These are phyloP conservation scores for Aspergillus pseudotamarii DNA, from an alignment of 2,329 filamentous ascomycete genomes.

Conservation along the genomic window DNA sequence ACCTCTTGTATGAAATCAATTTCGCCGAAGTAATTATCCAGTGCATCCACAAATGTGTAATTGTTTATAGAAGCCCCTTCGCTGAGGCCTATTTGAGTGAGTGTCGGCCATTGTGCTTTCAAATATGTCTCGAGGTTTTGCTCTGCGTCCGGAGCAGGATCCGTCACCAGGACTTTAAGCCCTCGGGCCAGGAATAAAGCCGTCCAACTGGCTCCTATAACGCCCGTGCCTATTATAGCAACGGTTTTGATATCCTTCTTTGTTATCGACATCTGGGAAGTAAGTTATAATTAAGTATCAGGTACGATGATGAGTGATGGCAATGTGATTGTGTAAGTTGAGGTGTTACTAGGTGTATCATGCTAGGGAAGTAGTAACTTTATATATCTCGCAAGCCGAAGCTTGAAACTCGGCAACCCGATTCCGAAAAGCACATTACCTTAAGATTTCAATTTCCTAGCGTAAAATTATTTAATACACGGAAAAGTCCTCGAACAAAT, in stretches of 20 bases:
- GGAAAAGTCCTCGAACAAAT: not conserved
- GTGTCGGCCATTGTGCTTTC: constrained; percentile 7
- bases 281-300: not conserved
- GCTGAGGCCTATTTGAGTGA: not conserved
- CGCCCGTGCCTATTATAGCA: constrained; percentile 40
- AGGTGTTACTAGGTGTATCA: too few species aligned
- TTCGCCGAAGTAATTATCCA: not conserved
- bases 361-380: not conserved
- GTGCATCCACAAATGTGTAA: not conserved
- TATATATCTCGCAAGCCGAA: not conserved
- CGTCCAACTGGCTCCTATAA: constrained; percentile 48
- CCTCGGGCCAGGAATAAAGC: constrained; percentile 44
- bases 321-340: not conserved
- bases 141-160: constrained; percentile 42
- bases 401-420: not conserved
- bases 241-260: constrained; percentile 29
- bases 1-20: constrained; percentile 2
- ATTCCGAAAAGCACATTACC: not conserved
- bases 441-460: too few species aligned
- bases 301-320: not conserved
- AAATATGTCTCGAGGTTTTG: constrained; percentile 29
- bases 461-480: not conserved
- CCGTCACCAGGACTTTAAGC: constrained; percentile 45
- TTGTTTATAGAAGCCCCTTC: not conserved
- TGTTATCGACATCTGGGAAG: not conserved